Base-by-base conservation (phyloP, 2,329 filamentous ascomycete species). In the Neopestalotiopsis sp. region DNA sequence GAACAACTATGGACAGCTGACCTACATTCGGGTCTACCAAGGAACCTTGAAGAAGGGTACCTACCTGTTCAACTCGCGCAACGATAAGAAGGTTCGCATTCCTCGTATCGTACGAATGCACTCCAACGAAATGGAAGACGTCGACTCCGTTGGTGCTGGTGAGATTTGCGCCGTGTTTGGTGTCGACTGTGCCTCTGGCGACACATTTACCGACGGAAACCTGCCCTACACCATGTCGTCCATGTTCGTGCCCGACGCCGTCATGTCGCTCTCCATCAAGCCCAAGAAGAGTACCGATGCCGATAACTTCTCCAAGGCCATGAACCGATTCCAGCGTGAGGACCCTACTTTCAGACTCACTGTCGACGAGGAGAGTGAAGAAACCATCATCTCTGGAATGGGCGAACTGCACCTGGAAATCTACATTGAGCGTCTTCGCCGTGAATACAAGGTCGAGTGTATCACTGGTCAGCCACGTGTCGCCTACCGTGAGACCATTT, bases 111-210 rank as follows among this genome's bases (percentile, higher is more conserved):
- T 99, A 71, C 94, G 96, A 71, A 99, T 99, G 96, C 96, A 99
- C 85, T 97, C 95, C 60, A 97, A 98, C 79, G 96, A 99, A 78
- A 97, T 99, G 95, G 96, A 99, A 81, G 96, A 99, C 78, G 94
- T 98, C 38, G 86, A 84, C 68, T 95, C 98, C 81, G 92, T 99
- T 72, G 94, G 95, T 66, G 95, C 96, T 67, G 96, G 96, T 81
- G 96, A 99, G 82, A 99, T 99, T 72, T 99, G 96, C 79, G 96
- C 96, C 70, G 96, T 99, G 69, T 99, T 99, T 78, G 96, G 96
- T 77, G 93, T 99, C 67, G 96, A 99, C 76, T 99, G 96, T 80
- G 95, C 96, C 45, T 98, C 95, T 58, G 96, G 96, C 76, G 96
- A 99, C 81, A 98, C 95, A 58, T 99, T 99, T 83, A 98, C 96